phyloP scores from a whole-genome alignment of 2,329 filamentous ascomycete species.

The Beauveria medogensis region DNA sequence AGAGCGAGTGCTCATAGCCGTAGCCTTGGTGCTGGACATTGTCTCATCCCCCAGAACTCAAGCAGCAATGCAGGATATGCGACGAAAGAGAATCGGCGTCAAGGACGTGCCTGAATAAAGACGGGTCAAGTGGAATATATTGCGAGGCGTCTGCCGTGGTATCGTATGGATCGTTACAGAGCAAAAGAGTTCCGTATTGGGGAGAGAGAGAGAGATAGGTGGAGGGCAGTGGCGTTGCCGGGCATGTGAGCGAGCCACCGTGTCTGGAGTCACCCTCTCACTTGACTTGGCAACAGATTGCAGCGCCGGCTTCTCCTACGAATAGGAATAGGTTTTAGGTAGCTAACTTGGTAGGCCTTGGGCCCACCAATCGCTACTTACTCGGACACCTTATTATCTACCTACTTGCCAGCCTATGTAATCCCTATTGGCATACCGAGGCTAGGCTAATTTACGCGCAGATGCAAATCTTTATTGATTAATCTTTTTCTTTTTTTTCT shows the following conservation, averaged over 20 bases:
- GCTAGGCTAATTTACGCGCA: too few species aligned
- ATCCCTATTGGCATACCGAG: too few species aligned
- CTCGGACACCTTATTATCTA: too few species aligned
- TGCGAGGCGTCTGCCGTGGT: background rate
- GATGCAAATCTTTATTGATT: too few species aligned
- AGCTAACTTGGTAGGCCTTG: too few species aligned
- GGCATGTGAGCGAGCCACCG: conserved; percentile 7
- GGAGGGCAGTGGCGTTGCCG: background rate
- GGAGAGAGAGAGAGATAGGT: background rate
- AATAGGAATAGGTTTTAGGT: too few species aligned
- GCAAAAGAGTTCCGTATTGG: background rate
- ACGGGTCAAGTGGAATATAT: background rate
- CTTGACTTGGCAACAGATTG: too few species aligned
- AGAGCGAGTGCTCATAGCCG: conserved; percentile 57
- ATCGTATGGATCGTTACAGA: background rate
- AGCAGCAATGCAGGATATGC: background rate
- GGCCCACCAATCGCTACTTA: too few species aligned
- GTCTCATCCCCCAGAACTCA: background rate
- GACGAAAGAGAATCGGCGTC: background rate
- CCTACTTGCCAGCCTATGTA: background rate
- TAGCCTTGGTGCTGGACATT: conserved; percentile 5
- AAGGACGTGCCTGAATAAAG: background rate
- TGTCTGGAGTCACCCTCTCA: background rate
- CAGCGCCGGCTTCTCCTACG: too few species aligned
- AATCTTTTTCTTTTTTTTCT: too few species aligned